Evolutionary conservation across 208 protist species (phyloP).

Genomic region (Acanthamoeba divionensis): DNA sequence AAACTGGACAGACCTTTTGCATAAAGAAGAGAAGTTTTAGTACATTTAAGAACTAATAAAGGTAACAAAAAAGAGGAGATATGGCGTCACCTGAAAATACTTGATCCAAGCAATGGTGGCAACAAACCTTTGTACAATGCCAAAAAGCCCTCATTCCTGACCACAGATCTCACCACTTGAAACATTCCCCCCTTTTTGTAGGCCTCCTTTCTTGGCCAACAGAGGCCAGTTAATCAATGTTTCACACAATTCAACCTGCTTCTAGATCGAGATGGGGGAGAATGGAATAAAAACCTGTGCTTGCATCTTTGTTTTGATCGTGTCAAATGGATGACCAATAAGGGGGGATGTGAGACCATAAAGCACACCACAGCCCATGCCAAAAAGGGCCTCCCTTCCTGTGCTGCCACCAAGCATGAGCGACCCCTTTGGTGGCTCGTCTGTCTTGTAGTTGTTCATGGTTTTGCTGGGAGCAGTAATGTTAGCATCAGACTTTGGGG

Average conservation of each 20-base stretch:
- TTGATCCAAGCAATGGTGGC: constrained; percentile 40
- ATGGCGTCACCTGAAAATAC: neutral
- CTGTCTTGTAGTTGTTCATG: too few relatives aligned
- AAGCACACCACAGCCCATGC: constrained; percentile 52
- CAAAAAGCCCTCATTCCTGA: constrained; percentile 60
- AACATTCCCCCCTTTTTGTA: constrained; percentile 53
- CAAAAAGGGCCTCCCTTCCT: constrained; percentile 20
- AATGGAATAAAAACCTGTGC: neutral
- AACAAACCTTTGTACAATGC: constrained; percentile 58
- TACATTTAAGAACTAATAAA: too few relatives aligned
- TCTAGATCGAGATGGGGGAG: too few relatives aligned
- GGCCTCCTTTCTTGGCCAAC: neutral
- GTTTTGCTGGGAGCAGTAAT: too few relatives aligned
- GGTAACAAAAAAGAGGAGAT: neutral
- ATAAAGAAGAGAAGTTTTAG: neutral
- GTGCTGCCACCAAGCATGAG: constrained; percentile 4
- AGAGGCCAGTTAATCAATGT: too few relatives aligned
- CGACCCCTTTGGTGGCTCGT: constrained; percentile 12
- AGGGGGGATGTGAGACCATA: constrained; percentile 57
- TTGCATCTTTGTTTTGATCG: constrained; percentile 62
- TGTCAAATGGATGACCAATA: constrained; percentile 56
- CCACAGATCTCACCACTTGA: neutral
- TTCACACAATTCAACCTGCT: too few relatives aligned
- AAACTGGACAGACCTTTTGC: constrained; percentile 46
- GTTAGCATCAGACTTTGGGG: too few relatives aligned